Evolutionary conservation across 148 eudicot genomes (phyloP).

Genomic region (Chenopodium berlandieri): DNA sequence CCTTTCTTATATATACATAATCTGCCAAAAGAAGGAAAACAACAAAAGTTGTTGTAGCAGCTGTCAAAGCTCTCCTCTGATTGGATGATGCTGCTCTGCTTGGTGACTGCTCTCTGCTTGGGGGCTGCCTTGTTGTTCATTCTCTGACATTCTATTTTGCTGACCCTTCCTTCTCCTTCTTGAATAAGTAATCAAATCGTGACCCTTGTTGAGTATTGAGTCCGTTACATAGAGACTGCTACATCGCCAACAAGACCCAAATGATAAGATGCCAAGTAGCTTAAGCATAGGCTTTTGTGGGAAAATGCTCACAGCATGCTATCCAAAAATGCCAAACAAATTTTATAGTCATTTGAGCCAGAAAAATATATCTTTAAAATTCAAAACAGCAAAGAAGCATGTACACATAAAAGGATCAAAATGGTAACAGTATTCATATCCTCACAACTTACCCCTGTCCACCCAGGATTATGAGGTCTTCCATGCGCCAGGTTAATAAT

Average conservation of each 20-base stretch:
- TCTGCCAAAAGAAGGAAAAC: too few species aligned
- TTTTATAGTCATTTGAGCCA: background rate
- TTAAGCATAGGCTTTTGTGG: background rate
- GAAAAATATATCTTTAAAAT: background rate
- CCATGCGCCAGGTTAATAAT: constrained; percentile 84
- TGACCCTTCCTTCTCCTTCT: too few species aligned
- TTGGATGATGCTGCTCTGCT: too few species aligned
- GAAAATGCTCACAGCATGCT: background rate
- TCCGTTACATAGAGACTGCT: background rate
- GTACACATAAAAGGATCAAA: background rate
- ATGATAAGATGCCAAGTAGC: background rate
- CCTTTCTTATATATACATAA: too few species aligned
- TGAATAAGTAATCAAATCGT: too few species aligned
- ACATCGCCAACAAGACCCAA: background rate
- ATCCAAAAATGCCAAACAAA: background rate
- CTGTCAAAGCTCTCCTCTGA: too few species aligned
- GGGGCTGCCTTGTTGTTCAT: too few species aligned
- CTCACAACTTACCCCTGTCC: constrained; percentile 81
- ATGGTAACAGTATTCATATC: background rate
- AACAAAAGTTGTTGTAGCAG: too few species aligned
- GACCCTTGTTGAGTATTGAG: too few species aligned
- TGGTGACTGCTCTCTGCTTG: too few species aligned
- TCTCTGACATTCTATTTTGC: too few species aligned
- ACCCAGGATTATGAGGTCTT: constrained; percentile 88
- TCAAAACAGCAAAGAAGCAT: background rate